Base-by-base conservation (phyloP, 2,329 filamentous ascomycete genomes). In the Pyrenophora graminea region DNA sequence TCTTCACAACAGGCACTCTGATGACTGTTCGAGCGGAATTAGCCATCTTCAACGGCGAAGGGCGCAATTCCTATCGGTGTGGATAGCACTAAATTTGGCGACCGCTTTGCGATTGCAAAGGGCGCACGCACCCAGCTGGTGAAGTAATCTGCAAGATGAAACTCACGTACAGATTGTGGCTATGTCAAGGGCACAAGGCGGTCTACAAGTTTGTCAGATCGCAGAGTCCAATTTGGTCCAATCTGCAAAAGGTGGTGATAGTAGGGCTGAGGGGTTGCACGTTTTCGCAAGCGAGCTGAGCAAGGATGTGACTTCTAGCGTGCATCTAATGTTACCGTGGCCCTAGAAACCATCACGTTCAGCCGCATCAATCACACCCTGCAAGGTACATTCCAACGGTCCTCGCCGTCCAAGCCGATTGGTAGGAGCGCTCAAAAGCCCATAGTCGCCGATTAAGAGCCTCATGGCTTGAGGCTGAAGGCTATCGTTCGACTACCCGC, bases 21-120 rank as follows among this genome's bases (percentile, higher is more conserved):
- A 39, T 53, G 51, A 59, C 58, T 63, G 31, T 45, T 40, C 15
- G 12, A 27, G 55, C 53, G 50, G 50, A 55, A 58, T 60, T 51
- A 48, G 19, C 36, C 33, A 31, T 23, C 6, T 44, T 12, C n/a
- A 34, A 10, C 9, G 30, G 18, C 10, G n/a, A 43, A 48, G 41
- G 46, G 41, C 40, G 51, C 46, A 41, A 23, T 37, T 39, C 8
- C 37, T 34, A 27, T 40, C 38, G 27, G 34, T 39, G 19, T 46
- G 27, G 15, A 30, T 15, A 40, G 21, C 48, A 25, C 17, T 6
- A 42, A 27, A 17, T 27, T 30, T 37, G 34, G 45, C 27, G 8
- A 30, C 27, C 9, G 27, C 31, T 38, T 42, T 10, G 38, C 15
- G 19, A 34, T 13, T 19, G 18, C 27, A 53, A 53, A 45, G 40